These are phyloP conservation scores for Lumnitzera littorea DNA, from an alignment of 345 rosid genomes.

Conservation along the genomic window DNA sequence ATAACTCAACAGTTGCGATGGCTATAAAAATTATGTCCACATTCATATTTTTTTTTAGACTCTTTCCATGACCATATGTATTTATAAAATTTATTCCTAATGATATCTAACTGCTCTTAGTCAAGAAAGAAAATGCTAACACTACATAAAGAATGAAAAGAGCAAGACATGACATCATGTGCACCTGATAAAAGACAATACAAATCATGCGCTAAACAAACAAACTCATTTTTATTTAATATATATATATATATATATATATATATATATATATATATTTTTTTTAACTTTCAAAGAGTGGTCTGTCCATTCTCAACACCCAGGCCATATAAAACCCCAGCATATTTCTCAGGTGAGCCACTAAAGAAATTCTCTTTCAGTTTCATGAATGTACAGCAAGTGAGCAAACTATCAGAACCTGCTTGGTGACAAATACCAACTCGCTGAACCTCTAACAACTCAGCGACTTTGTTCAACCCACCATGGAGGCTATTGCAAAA, in stretches of 20 bases:
- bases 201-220: constrained; percentile 1
- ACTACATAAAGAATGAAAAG: no score
- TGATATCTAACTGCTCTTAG: no score
- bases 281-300: constrained; percentile 23
- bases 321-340: constrained; percentile 71
- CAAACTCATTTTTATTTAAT: constrained; percentile 1
- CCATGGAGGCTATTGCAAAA: constrained; percentile 69
- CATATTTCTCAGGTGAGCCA: constrained; percentile 54
- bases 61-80: no score
- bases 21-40: no score
- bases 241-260: no score
- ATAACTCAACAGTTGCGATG: no score
- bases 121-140: no score
- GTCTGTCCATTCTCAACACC: constrained; percentile 57
- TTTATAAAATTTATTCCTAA: no score
- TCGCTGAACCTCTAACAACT: constrained; percentile 57
- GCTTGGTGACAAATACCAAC: constrained; percentile 75
- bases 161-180: no score
- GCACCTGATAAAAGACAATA: background rate
- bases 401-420: constrained; percentile 77
- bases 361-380: constrained; percentile 57
- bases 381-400: constrained; percentile 66
- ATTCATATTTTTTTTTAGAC: no score
- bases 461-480: constrained; percentile 72
- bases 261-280: background rate